Conservation (phyloP, 2,329 filamentous ascomycete species). For the Dactylellina sp. region DNA sequence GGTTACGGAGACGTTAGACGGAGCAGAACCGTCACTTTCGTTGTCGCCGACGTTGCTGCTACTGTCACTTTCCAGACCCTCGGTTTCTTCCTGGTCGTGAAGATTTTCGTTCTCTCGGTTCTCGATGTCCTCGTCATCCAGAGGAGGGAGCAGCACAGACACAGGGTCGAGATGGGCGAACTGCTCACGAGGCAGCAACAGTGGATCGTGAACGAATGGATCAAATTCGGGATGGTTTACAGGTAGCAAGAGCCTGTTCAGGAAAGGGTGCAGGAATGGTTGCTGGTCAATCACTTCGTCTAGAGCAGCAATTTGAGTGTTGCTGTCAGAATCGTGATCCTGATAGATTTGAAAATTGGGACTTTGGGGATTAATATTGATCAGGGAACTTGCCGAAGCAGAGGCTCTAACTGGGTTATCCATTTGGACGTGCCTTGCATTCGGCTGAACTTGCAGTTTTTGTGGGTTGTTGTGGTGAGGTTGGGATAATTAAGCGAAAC, state of each 20-base stretch:
- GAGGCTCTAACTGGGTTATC: background rate
- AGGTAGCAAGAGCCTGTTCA: slow-evolving; percentile 21
- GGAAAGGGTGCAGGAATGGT: slow-evolving; percentile 5
- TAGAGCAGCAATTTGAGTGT: background rate
- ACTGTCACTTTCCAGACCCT: slow-evolving; percentile 5
- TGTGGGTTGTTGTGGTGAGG: slow-evolving; percentile 14
- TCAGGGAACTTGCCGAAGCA: background rate
- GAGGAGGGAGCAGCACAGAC: background rate
- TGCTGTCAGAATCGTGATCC: background rate
- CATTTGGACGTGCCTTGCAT: slow-evolving; percentile 9
- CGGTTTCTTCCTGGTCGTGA: slow-evolving; percentile 8
- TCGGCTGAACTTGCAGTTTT: slow-evolving; percentile 24
- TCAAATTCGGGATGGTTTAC: slow-evolving; percentile 38
- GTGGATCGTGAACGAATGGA: slow-evolving; percentile 36
- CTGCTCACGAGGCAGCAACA: slow-evolving; percentile 23
- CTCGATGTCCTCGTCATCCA: slow-evolving; percentile 1
- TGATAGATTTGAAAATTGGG: slow-evolving; percentile 3
- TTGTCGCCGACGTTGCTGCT: background rate
- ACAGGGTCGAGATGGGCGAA: slow-evolving; percentile 6
- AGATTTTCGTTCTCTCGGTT: slow-evolving; percentile 1
- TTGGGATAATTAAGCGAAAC: background rate
- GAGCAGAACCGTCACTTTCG: background rate
- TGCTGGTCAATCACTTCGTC: background rate
- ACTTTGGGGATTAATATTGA: background rate
- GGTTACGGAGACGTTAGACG: background rate